A percentile compares a stretch with the other conserved stretches of the same genome.
These are phyloP conservation scores for Yamadazyma philogaea DNA, from an alignment of 805 yeast species.

Conservation along the genomic window DNA sequence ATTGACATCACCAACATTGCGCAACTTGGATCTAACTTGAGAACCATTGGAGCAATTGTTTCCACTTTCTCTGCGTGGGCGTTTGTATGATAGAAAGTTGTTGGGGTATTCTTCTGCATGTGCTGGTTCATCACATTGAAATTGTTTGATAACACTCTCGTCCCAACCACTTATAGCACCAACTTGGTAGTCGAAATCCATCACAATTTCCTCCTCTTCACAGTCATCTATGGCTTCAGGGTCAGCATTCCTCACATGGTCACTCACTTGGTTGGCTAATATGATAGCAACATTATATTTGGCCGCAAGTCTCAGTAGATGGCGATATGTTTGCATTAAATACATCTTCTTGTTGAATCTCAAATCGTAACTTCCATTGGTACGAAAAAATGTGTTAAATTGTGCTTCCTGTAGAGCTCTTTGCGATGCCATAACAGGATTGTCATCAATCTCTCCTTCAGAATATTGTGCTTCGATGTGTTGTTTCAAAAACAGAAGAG, in stretches of 20 bases:
- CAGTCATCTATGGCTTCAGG: slow-evolving; percentile 22
- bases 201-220: not conserved
- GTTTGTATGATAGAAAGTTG: not conserved
- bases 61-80: not conserved
- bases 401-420: slow-evolving; percentile 18
- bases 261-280: slow-evolving; percentile 78
- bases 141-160: slow-evolving; percentile 28
- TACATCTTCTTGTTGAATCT: slow-evolving; percentile 42
- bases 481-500: slow-evolving; percentile 32
- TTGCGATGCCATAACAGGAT: slow-evolving; percentile 8
- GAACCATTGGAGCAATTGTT: not conserved
- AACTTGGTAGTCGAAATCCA: slow-evolving; percentile 59
- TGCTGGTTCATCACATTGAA: slow-evolving; percentile 8
- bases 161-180: slow-evolving; percentile 81
- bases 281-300: slow-evolving; percentile 56
- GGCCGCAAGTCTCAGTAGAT: slow-evolving; percentile 48
- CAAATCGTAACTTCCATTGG: slow-evolving; percentile 22
- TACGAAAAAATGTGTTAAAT: slow-evolving; percentile 20
- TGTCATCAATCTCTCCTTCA: slow-evolving; percentile 12
- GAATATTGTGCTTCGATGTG: slow-evolving; percentile 17
- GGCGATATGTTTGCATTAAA: slow-evolving; percentile 42
- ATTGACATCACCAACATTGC: not conserved
- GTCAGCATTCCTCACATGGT: slow-evolving; percentile 37
- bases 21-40: too few species aligned
- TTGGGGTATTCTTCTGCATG: not conserved